Conservation (phyloP, 73 alveolate species). For the Uronychia setigera region DNA sequence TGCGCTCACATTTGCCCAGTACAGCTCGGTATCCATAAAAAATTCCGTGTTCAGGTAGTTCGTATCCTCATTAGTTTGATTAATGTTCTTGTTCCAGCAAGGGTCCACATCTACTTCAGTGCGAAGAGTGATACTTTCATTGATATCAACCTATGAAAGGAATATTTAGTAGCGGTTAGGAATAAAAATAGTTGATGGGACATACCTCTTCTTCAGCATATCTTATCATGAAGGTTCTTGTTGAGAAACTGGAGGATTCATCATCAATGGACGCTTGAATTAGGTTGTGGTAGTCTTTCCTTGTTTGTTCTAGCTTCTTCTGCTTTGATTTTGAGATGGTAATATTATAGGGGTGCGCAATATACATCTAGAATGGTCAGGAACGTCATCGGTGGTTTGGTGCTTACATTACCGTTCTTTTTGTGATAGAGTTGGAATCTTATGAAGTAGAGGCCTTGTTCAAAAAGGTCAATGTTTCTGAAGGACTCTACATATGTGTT, state of each 20-base stretch:
- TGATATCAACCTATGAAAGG: constrained; percentile 13
- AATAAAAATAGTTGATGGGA: neutral
- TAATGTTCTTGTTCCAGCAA: neutral
- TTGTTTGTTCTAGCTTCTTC: neutral
- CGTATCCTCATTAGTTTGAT: neutral
- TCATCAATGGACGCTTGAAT: constrained; percentile 69
- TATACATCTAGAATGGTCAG: neutral
- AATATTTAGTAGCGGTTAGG: too few relatives aligned
- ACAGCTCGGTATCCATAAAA: constrained; percentile 40
- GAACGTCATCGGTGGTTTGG: neutral
- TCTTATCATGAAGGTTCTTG: constrained; percentile 41
- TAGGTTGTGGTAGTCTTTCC: constrained; percentile 20
- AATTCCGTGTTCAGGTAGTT: constrained; percentile 51
- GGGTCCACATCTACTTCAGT: constrained; percentile 50
- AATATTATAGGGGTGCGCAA: neutral
- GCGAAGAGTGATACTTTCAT: constrained; percentile 40
- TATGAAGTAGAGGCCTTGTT: constrained; percentile 74
- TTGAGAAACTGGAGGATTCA: constrained; percentile 17
- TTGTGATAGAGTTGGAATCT: constrained; percentile 60
- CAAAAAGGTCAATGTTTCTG: constrained; percentile 79
- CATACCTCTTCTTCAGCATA: constrained; percentile 43
- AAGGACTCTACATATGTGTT: constrained; percentile 74
- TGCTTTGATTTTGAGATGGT: neutral
- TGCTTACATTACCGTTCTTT: constrained; percentile 13
- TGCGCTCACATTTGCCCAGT: constrained; percentile 6